A percentile compares a stretch with the other conserved stretches of the same genome.
Evolutionary conservation across 441 rosid species (phyloP).

Genomic region (Populus tomentosa): DNA sequence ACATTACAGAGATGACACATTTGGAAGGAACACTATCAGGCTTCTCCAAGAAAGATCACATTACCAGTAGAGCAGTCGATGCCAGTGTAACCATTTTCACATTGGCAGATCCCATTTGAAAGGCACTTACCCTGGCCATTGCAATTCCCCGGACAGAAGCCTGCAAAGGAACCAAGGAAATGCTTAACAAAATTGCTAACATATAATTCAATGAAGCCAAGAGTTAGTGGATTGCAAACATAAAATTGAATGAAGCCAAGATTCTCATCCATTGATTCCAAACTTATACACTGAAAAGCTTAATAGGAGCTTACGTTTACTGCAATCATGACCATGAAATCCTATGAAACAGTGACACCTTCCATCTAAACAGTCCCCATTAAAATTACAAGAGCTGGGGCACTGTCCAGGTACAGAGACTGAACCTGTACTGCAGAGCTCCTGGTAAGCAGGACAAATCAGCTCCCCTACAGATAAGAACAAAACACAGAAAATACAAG

Average conservation of each 20-base stretch:
- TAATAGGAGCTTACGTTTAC: constrained; percentile 53
- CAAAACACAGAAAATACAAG: constrained; percentile 10
- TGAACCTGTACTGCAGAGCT: constrained; percentile 60
- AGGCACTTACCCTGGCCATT: constrained; percentile 85
- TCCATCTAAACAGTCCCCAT: constrained; percentile 92
- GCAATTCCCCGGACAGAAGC: constrained; percentile 85
- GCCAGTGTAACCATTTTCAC: constrained; percentile 76
- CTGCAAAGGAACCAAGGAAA: constrained; percentile 29
- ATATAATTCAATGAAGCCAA: background rate
- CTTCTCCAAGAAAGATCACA: background rate
- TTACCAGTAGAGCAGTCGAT: constrained; percentile 93
- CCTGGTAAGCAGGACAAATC: constrained; percentile 84
- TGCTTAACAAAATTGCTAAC: background rate
- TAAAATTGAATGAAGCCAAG: no score
- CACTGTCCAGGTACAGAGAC: constrained; percentile 71
- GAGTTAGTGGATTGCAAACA: no score
- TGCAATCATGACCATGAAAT: constrained; percentile 86
- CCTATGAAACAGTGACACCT: constrained; percentile 87
- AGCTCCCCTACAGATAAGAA: constrained; percentile 63
- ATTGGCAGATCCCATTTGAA: constrained; percentile 63
- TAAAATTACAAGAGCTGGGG: constrained; percentile 68
- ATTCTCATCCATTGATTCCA: background rate
- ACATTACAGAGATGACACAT: background rate
- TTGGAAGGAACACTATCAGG: background rate
- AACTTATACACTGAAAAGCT: constrained; percentile 7